Conservation (phyloP, 331 rosid species). For the Malus hybrid region DNA sequence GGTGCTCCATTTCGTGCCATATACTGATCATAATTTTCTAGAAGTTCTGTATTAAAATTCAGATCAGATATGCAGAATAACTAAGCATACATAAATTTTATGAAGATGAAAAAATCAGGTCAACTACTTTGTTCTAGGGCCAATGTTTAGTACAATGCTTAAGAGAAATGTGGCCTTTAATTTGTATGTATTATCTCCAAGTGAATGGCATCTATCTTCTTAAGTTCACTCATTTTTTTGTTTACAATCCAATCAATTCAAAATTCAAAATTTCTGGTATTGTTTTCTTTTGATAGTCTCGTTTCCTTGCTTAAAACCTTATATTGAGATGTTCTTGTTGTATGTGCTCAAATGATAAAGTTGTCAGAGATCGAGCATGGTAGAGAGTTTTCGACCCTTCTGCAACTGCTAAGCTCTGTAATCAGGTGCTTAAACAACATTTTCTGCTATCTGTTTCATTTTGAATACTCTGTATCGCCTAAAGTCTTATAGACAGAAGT, state of each 20-base stretch:
- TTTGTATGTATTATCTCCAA: background rate
- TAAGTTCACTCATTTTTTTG: background rate
- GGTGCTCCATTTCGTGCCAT: background rate
- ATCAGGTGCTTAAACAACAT: conserved; percentile 43
- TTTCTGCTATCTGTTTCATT: background rate
- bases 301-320: background rate
- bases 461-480: background rate
- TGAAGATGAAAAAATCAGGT: background rate
- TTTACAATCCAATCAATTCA: background rate
- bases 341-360: conserved; percentile 39
- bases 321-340: background rate
- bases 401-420: conserved; percentile 64
- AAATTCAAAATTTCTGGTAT: background rate
- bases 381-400: conserved; percentile 54
- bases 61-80: background rate
- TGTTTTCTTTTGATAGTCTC: background rate
- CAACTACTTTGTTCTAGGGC: background rate
- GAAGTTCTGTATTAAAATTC: background rate
- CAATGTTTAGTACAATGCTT: background rate
- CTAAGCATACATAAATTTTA: background rate
- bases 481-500: background rate
- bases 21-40: background rate
- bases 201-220: background rate
- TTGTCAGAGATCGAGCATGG: conserved; percentile 75
- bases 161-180: background rate